Base-by-base conservation (phyloP, 108 stramenopile species). In the Cyclotella distinguenda region DNA sequence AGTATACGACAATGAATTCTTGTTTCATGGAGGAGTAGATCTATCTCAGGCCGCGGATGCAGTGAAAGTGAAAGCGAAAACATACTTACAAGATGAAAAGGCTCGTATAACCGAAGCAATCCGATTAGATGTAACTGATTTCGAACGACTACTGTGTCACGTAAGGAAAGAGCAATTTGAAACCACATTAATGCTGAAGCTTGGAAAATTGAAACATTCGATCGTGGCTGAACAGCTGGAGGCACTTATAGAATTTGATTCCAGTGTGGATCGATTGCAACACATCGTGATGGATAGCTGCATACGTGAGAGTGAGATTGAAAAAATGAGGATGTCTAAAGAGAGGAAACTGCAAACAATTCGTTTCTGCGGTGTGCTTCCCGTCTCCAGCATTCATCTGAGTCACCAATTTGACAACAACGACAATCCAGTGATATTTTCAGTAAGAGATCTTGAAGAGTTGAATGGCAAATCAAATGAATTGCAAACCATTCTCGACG, bases 131-230 rank as follows among this genome's bases (percentile, higher is more conserved):
- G 26, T 58, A 16, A 42, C 11, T 23, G 23, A 39, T 6, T 58
- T 58, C 39, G 39, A 58, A 11, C 15, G 42, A 3, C 23, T 12
- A 9, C 10, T 58, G 9, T 15, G 1, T 4, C 16, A 64, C 30
- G 28, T 64, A 10, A 23, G 19, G 26, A 11, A 27, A 48, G 45
- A 78, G 71, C 30, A 75, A 38, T 11, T 60, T 31, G 8, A 76
- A 23, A 38, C 84, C 78, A 11, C 78, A 40, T 8, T 44, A 12
- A 68, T 84, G 68, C 55, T 84, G 79, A 42, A 78, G 56, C 56
- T 58, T 22, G 12, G 56, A 42, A 12, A 25, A 25, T 23, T 58
- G 39, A 15, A 13, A 21, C 31, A 42, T 7, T 13, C 9, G 2
- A 22, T 42, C 12, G 3, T 31, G 26, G 18, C 21, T n/a, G 23